Conservation (phyloP, 2,329 filamentous ascomycete genomes). For the Pyrenochaeta sp. region DNA sequence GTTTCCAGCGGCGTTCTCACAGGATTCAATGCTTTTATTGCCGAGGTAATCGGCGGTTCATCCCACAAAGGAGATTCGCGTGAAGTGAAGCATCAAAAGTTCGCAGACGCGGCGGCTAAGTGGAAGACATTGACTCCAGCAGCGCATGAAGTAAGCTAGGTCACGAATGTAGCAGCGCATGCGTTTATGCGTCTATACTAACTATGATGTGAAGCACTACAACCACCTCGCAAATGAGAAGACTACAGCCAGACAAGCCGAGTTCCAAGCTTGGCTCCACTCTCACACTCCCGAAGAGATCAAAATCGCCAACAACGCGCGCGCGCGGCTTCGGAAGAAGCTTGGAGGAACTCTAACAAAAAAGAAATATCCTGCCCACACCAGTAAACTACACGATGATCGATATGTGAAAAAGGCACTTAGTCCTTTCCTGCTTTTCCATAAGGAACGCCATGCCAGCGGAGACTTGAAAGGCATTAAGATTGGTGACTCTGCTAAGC, state of each 20-base stretch:
- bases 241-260: constrained; percentile 53
- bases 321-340: constrained; percentile 48
- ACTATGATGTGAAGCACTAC: constrained; percentile 56
- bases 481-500: constrained; percentile 49
- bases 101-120: constrained; percentile 6
- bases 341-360: constrained; percentile 13
- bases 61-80: constrained; percentile 1
- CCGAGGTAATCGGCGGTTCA: constrained; percentile 22
- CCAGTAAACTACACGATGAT: constrained; percentile 59
- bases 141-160: constrained; percentile 45
- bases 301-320: constrained; percentile 66
- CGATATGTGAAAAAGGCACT: constrained; percentile 58
- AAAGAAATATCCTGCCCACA: constrained; percentile 16
- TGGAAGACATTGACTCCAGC: constrained; percentile 44
- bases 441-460: constrained; percentile 53
- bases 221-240: constrained; percentile 60
- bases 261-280: constrained; percentile 64
- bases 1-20: background rate
- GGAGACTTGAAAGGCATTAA: constrained; percentile 62
- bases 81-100: background rate
- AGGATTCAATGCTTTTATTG: constrained; percentile 38
- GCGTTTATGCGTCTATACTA: constrained; percentile 3
- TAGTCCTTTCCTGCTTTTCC: constrained; percentile 56
- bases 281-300: constrained; percentile 66
- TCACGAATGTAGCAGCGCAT: too few species aligned